Conservation (phyloP, 2,329 filamentous ascomycete genomes). For the Aureobasidium subglaciale region DNA sequence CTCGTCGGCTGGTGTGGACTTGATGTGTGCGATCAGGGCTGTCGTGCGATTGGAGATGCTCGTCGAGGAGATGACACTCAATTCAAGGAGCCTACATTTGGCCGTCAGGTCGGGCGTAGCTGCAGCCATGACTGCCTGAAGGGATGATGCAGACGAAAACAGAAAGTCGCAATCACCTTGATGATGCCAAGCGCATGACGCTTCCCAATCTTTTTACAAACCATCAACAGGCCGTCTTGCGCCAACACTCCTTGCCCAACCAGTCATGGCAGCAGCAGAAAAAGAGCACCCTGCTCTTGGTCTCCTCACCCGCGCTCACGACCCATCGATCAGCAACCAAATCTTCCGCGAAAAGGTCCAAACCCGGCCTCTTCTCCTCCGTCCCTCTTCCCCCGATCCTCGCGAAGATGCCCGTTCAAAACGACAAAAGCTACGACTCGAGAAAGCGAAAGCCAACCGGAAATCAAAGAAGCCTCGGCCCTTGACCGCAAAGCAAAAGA, state of each 20-base stretch:
- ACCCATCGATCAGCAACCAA: conserved; percentile 59
- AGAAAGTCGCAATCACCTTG: conserved; percentile 5
- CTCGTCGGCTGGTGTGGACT: neutral
- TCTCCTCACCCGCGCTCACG: conserved; percentile 72
- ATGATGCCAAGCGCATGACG: conserved; percentile 8
- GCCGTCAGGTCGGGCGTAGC: conserved; percentile 12
- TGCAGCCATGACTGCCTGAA: neutral
- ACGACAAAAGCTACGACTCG: conserved; percentile 29
- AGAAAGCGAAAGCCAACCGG: conserved; percentile 26
- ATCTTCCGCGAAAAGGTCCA: conserved; percentile 80
- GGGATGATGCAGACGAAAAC: neutral
- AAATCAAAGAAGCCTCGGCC: conserved; percentile 53
- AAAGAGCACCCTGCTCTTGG: conserved; percentile 36
- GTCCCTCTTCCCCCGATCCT: conserved; percentile 61
- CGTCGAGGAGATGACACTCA: conserved; percentile 24
- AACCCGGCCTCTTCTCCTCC: conserved; percentile 71
- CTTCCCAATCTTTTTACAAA: neutral
- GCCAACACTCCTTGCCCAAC: neutral
- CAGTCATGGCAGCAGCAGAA: neutral
- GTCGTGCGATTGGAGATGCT: conserved; percentile 26
- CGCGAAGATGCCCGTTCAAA: conserved; percentile 47
- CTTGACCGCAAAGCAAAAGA: conserved; percentile 72
- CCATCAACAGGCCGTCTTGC: neutral
- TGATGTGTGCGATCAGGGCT: conserved; percentile 22
- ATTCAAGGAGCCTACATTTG: conserved; percentile 22